Evolutionary conservation across 2,329 filamentous ascomycete species (phyloP).

Genomic region (Colletotrichum graminicola): DNA sequence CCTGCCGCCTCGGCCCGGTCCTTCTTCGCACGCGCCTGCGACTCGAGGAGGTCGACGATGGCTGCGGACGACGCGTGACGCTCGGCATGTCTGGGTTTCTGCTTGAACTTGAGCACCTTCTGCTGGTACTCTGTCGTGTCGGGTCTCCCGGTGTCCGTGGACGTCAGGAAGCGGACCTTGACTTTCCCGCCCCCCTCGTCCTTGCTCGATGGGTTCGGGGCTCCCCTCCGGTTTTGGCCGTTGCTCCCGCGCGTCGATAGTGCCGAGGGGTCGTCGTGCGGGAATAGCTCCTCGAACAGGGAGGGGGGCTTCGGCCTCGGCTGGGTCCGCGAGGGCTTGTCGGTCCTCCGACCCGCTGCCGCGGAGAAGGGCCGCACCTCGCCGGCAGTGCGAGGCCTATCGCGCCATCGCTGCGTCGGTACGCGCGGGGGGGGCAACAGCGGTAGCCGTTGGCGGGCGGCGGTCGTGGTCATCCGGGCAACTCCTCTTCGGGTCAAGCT

Average conservation of each 20-base stretch:
- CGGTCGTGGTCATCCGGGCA: constrained; percentile 37
- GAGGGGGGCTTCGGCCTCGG: constrained; percentile 12
- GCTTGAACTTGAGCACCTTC: constrained; percentile 1
- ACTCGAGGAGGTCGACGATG: constrained; percentile 16
- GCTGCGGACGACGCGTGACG: background rate
- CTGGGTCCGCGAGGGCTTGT: constrained; percentile 2
- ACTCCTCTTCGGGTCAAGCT: constrained; percentile 38
- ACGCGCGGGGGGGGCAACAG: constrained; percentile 15
- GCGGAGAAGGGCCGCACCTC: background rate
- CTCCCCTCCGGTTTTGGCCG: background rate
- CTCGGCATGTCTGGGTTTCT: background rate
- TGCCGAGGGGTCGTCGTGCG: constrained; percentile 12
- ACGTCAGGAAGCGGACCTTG: constrained; percentile 37
- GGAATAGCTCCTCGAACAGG: constrained; percentile 38
- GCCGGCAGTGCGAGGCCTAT: background rate
- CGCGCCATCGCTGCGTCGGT: constrained; percentile 8
- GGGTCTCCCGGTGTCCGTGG: constrained; percentile 24
- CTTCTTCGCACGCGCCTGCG: background rate
- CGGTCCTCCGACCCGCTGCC: background rate
- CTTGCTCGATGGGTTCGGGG: background rate
- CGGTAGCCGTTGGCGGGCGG: constrained; percentile 37
- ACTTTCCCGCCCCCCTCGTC: background rate
- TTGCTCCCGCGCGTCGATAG: background rate
- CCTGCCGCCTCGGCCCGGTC: background rate
- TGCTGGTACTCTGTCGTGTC: constrained; percentile 24